phyloP scores from a whole-genome alignment of 352 stramenopile species.

The Stramenopiles sp. region DNA sequence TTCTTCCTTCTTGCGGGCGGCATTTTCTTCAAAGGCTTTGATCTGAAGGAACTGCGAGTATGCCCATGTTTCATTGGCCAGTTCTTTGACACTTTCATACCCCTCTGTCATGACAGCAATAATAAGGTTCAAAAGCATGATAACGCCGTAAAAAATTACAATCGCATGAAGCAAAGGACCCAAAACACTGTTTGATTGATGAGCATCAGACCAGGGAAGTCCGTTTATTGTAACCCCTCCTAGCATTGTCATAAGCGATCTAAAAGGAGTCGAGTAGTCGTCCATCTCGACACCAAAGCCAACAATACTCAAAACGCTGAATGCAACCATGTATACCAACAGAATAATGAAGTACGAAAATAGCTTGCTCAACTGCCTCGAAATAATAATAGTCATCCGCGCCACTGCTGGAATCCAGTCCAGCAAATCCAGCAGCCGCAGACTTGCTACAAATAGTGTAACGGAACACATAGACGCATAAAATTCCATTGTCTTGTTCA shows the following conservation, averaged over 20 bases:
- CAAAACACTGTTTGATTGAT: conserved; percentile 7
- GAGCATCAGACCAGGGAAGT: conserved; percentile 3
- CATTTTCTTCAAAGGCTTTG: conserved; percentile 4
- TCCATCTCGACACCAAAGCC: conserved; percentile 6
- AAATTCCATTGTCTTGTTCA: conserved; percentile 9
- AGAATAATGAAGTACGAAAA: conserved; percentile 4
- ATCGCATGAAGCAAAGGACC: background rate
- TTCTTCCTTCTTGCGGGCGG: background rate
- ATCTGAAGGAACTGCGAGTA: conserved; percentile 3
- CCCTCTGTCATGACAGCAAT: background rate
- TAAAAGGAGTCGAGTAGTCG: conserved; percentile 7
- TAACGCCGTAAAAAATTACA: conserved; percentile 7
- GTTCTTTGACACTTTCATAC: conserved; percentile 7
- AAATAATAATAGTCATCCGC: conserved; percentile 5
- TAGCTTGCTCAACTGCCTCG: conserved; percentile 6
- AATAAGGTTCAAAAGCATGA: conserved; percentile 7
- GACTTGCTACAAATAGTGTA: conserved; percentile 2
- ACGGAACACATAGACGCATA: conserved; percentile 5
- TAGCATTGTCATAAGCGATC: conserved; percentile 3
- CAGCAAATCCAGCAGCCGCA: background rate
- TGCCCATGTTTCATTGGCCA: background rate
- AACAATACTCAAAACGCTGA: conserved; percentile 7
- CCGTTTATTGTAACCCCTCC: conserved; percentile 1
- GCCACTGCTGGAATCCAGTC: conserved; percentile 1
- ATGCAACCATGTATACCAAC: conserved; percentile 3